Evolutionary conservation across 352 stramenopile species (phyloP).

Genomic region (Phytophthora nicotianae): DNA sequence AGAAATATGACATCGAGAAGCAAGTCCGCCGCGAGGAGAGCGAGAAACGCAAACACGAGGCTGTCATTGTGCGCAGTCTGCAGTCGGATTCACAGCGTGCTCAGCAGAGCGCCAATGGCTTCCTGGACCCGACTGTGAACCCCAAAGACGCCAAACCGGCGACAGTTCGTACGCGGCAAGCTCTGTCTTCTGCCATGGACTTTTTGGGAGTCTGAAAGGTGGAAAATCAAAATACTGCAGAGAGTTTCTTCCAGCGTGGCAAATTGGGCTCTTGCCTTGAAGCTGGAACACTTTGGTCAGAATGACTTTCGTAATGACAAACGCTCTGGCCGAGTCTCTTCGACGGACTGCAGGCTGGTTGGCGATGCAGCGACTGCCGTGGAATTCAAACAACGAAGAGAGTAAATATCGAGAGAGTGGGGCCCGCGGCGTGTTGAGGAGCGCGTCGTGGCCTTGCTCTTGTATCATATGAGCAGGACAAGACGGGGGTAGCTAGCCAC

Average conservation of each 20-base stretch:
- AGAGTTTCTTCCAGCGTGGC: slow-evolving; percentile 4
- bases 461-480: slow-evolving; percentile 36
- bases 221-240: slow-evolving; percentile 3
- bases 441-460: slow-evolving; percentile 1
- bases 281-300: slow-evolving; percentile 13
- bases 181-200: slow-evolving; percentile 85
- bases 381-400: slow-evolving; percentile 6
- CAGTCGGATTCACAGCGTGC: slow-evolving; percentile 71
- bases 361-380: slow-evolving; percentile 20
- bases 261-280: slow-evolving; percentile 10
- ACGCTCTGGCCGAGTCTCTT: slow-evolving; percentile 26
- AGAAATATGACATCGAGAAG: slow-evolving; percentile 91
- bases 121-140: slow-evolving; percentile 78
- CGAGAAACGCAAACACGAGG: slow-evolving; percentile 88
- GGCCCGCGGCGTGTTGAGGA: slow-evolving; percentile 10
- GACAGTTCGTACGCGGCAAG: slow-evolving; percentile 75
- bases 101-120: slow-evolving; percentile 40
- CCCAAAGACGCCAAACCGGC: slow-evolving; percentile 82
- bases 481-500: slow-evolving; percentile 23
- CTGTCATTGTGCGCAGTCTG: slow-evolving; percentile 79
- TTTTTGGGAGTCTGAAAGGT: slow-evolving; percentile 78
- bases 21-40: slow-evolving; percentile 81
- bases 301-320: slow-evolving; percentile 8
- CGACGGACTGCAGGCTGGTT: slow-evolving; percentile 23
- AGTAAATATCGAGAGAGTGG: slow-evolving; percentile 1